Conservation (phyloP, 371 early-diverging fungal genomes). For the Haplosporangium sp. region DNA sequence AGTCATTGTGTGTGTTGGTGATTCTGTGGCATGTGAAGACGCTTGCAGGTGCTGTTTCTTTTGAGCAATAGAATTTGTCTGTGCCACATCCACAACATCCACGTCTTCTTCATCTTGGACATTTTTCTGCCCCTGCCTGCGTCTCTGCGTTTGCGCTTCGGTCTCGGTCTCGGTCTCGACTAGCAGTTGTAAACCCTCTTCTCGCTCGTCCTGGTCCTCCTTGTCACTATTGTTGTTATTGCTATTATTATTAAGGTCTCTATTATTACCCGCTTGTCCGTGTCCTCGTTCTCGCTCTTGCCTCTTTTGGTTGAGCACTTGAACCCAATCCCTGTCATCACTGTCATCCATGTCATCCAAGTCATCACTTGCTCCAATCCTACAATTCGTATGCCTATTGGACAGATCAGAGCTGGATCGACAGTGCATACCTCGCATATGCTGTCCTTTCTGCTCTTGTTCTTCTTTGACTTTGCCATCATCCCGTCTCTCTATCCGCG, state of each 20-base stretch:
- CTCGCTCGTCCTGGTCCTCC: no score
- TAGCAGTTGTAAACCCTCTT: neutral
- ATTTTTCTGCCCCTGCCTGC: neutral
- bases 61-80: neutral
- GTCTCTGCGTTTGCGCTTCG: neutral
- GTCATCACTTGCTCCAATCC: slow-evolving; percentile 3
- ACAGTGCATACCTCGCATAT: neutral
- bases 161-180: slow-evolving; percentile 1
- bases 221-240: neutral
- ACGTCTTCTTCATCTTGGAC: no score
- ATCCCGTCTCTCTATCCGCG: neutral
- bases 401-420: no score
- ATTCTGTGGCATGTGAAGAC: slow-evolving; percentile 8
- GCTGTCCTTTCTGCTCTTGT: neutral
- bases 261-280: neutral
- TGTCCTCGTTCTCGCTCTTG: neutral
- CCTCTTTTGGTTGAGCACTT: neutral
- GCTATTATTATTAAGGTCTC: neutral
- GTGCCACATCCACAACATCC: neutral
- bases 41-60: neutral
- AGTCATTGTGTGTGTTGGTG: no score
- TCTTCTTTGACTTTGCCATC: neutral
- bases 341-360: slow-evolving; percentile 1
- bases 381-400: no score
- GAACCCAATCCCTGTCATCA: neutral